Conservation (phyloP, 495 filamentous ascomycete genomes). For the Durotheca rogersii region DNA sequence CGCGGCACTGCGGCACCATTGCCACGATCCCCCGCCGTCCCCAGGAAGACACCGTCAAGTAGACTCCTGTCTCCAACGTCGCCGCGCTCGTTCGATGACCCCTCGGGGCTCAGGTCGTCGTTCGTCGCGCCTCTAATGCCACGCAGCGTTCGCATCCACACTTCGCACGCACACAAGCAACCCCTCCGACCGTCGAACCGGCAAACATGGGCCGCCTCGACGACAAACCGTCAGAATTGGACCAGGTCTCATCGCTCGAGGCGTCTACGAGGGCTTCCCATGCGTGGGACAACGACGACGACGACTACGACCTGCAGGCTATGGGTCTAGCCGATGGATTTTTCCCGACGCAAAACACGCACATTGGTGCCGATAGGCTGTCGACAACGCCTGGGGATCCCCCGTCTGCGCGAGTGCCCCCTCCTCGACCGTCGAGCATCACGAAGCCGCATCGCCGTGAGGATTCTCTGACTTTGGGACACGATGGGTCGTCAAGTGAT, state of each 20-base stretch:
- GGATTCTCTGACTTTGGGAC: conserved; percentile 45
- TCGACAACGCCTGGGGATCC: conserved; percentile 18
- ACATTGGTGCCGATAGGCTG: conserved; percentile 25
- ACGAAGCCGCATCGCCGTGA: conserved; percentile 44
- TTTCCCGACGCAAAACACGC: conserved; percentile 40
- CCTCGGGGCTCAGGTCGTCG: conserved; percentile 25
- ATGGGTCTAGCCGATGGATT: conserved; percentile 50
- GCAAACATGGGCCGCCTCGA: conserved; percentile 39
- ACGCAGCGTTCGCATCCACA: conserved; percentile 27
- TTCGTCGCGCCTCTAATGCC: conserved; percentile 37
- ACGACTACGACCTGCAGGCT: conserved; percentile 43
- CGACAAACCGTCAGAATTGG: conserved; percentile 38
- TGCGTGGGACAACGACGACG: conserved; percentile 33
- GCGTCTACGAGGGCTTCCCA: conserved; percentile 35
- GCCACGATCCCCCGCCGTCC: no score
- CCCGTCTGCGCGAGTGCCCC: conserved; percentile 25
- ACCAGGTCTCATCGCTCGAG: conserved; percentile 40
- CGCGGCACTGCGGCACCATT: no score
- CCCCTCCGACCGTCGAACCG: background rate
- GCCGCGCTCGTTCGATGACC: conserved; percentile 30
- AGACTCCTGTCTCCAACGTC: no score
- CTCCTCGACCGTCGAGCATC: conserved; percentile 49
- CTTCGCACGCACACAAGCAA: conserved; percentile 11
- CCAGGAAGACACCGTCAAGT: no score
- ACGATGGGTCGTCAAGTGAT: conserved; percentile 41